These are phyloP conservation scores for Punctularia strigosozonata DNA, from an alignment of 768 basidiomycete species.

Conservation along the genomic window DNA sequence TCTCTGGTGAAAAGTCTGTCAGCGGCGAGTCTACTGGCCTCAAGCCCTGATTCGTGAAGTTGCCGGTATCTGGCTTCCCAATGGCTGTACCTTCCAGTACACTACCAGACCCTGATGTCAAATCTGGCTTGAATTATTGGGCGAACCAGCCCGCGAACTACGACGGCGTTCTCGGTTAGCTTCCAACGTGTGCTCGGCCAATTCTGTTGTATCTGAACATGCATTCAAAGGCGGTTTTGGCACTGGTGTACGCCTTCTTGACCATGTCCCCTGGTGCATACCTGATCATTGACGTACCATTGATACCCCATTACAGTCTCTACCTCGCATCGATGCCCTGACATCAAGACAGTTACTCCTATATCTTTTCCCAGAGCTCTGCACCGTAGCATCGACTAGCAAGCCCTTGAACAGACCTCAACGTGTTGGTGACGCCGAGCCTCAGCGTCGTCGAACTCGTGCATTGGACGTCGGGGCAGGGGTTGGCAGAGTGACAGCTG, in stretches of 20 bases:
- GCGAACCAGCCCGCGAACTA: slow-evolving; percentile 64
- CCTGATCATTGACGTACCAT: background rate
- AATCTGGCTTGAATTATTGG: slow-evolving; percentile 85
- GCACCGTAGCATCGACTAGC: slow-evolving; percentile 63
- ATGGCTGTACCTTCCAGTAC: no score
- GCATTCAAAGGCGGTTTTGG: slow-evolving; percentile 37
- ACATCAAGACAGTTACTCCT: slow-evolving; percentile 85
- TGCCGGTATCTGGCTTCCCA: background rate
- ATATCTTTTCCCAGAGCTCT: slow-evolving; percentile 69
- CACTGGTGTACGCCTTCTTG: slow-evolving; percentile 28
- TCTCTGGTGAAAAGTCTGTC: no score
- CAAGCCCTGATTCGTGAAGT: background rate
- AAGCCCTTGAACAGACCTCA: slow-evolving; percentile 29
- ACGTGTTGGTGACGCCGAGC: no score
- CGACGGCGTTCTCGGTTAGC: slow-evolving; percentile 76
- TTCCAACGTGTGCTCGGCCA: background rate
- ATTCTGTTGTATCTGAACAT: background rate
- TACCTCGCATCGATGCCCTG: slow-evolving; percentile 84
- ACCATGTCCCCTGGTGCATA: slow-evolving; percentile 5
- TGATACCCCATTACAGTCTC: slow-evolving; percentile 37
- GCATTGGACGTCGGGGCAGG: slow-evolving; percentile 93
- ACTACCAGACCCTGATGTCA: slow-evolving; percentile 36
- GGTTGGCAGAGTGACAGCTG: slow-evolving; percentile 82
- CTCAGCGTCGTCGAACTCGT: slow-evolving; percentile 35
- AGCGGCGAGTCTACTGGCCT: no score